Base-by-base conservation (phyloP, 495 filamentous ascomycete species). In the Lasiosphaeriaceae sp. region DNA sequence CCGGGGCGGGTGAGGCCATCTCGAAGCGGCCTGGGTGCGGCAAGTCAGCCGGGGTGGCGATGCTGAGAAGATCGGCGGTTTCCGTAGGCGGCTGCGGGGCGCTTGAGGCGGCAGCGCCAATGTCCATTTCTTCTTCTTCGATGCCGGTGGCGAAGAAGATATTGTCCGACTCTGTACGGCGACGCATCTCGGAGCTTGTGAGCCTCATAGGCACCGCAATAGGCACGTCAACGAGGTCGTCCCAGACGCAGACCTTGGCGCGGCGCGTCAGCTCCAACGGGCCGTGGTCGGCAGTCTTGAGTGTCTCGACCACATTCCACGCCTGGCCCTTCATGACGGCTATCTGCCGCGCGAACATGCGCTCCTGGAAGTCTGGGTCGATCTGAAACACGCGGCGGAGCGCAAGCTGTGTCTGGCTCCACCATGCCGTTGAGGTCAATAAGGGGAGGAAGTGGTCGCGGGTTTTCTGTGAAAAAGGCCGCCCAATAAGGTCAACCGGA, bases 261-360 rank as follows among this genome's bases (percentile, higher is more conserved):
- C 94, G 80, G 60, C 94, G 82, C 19, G 93, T 97, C 56, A 98
- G 79, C 72, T 98, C 94, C 17, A 98, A 77, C 1, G 94, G 94
- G 1, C 94, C 94, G 61, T 97, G 93, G 69, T 96, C 95, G 1
- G 81, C 79, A 3, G 86, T 87, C 66, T 98, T 98, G 50, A 98
- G 77, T 11, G 93, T 96, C 75, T 98, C 94, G 9, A 98, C 92
- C 2, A 98, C 94, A 71, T 98, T 98, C 90, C 92, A 98, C 9
- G 95, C 94, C 65, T 98, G 94, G 4, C 94, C 94, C 74, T 98
- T 98, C 89, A 98, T 94, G 41, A 98, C 94, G 1, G 95, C 93
- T 47, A 97, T 96, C 65, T 98, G 94, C 52, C 88, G 81, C 17
- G 90, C 90, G 71, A 95, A 98, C 94, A 98, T 98, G 71, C 88